Percentiles rank a stretch among this genome's conserved stretches.
Evolutionary conservation across 2,329 filamentous ascomycete genomes (phyloP).

Genomic region (Pyrenochaeta sp.): DNA sequence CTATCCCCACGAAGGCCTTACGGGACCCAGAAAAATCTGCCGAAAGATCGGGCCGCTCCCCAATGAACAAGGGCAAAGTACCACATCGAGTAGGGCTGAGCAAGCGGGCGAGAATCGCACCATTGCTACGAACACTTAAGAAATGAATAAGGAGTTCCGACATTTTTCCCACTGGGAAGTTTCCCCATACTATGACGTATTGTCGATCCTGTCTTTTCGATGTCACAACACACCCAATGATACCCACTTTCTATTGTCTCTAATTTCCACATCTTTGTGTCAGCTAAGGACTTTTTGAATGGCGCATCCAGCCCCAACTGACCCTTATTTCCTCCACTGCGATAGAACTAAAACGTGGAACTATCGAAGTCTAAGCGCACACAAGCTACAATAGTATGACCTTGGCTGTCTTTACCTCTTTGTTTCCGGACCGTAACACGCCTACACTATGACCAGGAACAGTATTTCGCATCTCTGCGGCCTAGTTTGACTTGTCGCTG

Average conservation of each 20-base stretch:
- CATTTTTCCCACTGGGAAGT: background rate
- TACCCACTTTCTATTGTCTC: conserved; percentile 16
- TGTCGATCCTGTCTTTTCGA: conserved; percentile 5
- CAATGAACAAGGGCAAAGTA: conserved; percentile 49
- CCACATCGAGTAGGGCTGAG: conserved; percentile 60
- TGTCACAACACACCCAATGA: conserved; percentile 10
- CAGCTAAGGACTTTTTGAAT: background rate
- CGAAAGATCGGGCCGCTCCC: conserved; percentile 27
- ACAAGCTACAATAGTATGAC: background rate
- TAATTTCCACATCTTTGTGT: conserved; percentile 4
- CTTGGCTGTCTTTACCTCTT: background rate
- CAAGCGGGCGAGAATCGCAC: conserved; percentile 58
- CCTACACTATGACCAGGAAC: background rate
- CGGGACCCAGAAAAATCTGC: conserved; percentile 27
- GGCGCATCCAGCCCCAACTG: background rate
- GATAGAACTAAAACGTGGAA: background rate
- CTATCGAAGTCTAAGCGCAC: background rate
- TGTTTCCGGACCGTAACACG: background rate
- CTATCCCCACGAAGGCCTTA: background rate
- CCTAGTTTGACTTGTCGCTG: background rate
- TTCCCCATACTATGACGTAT: conserved; percentile 1
- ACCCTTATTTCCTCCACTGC: background rate
- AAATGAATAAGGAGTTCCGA: conserved; percentile 42
- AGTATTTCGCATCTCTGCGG: background rate
- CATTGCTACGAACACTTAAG: conserved; percentile 56